Percentiles rank a stretch among this genome's conserved stretches.
Evolutionary conservation across 1,284 basidiomycete genomes (phyloP).

Genomic region (Sporisorium sorghi): DNA sequence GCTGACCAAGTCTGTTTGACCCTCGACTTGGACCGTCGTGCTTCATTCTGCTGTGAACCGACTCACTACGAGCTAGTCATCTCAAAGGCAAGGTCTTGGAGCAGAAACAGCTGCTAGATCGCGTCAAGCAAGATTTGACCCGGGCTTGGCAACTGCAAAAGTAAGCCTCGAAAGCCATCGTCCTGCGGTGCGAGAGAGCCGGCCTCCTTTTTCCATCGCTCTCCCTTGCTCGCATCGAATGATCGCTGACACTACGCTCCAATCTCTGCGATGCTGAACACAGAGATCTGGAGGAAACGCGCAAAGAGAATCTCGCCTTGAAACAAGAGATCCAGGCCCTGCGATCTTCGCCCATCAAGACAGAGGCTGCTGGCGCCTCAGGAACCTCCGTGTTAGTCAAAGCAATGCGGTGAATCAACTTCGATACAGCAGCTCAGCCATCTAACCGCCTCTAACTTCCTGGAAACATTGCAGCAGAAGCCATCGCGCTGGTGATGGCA

Average conservation of each 20-base stretch:
- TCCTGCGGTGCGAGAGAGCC: background rate
- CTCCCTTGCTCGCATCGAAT: no score
- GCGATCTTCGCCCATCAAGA: conserved; percentile 1
- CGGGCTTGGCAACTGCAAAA: conserved; percentile 11
- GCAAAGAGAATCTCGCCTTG: conserved; percentile 20
- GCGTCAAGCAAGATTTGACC: conserved; percentile 25
- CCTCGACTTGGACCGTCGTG: background rate
- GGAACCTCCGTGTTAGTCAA: background rate
- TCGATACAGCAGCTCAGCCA: background rate
- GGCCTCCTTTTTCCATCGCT: no score
- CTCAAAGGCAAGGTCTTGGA: conserved; percentile 27
- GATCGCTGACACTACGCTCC: no score
- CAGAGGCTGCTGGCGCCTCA: background rate
- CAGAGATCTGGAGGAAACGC: conserved; percentile 25
- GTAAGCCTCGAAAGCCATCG: conserved; percentile 5
- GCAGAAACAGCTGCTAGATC: conserved; percentile 39
- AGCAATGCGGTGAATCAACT: background rate
- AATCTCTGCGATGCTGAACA: background rate
- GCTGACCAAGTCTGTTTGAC: background rate
- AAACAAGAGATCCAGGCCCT: conserved; percentile 16
- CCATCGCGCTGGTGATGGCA: background rate
- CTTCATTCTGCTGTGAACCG: background rate
- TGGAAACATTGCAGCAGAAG: background rate
- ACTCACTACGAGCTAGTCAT: conserved; percentile 11
- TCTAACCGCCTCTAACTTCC: background rate